Conservation (phyloP, 139 green algal genomes). For the Volvox africanus region DNA sequence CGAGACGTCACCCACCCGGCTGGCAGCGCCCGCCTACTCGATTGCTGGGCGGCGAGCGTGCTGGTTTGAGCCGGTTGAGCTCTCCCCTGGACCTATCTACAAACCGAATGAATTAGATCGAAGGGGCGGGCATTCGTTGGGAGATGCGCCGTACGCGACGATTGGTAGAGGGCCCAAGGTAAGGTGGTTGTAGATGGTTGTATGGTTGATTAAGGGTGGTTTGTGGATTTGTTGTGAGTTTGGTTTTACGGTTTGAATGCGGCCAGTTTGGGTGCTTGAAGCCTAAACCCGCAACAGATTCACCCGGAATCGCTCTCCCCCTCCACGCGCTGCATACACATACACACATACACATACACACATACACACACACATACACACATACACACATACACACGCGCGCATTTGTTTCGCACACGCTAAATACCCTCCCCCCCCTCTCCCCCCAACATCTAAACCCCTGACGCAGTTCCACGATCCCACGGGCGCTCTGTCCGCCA, state of each 20-base stretch:
- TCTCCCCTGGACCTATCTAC: constrained; percentile 50
- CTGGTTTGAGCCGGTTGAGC: constrained; percentile 33
- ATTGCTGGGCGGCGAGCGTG: not conserved
- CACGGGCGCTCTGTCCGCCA: constrained; percentile 9
- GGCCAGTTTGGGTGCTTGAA: not conserved
- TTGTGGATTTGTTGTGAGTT: not conserved
- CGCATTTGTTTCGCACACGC: no score
- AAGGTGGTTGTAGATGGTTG: not conserved
- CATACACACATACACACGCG: no score
- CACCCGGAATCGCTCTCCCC: no score
- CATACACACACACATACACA: no score
- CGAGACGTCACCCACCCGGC: not conserved
- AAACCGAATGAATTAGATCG: constrained; percentile 21
- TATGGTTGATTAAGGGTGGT: not conserved
- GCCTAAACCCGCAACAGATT: not conserved
- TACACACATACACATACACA: no score
- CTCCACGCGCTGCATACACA: no score
- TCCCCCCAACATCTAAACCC: not conserved
- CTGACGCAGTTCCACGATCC: constrained; percentile 36
- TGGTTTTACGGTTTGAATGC: not conserved
- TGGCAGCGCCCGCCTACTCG: constrained; percentile 17
- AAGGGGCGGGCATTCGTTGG: constrained; percentile 29
- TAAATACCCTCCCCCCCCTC: not conserved
- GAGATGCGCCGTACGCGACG: constrained; percentile 19
- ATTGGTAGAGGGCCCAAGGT: constrained; percentile 51